These are phyloP conservation scores for Aspergillus sclerotiicarbonarius DNA, from an alignment of 495 filamentous ascomycete species.

Conservation along the genomic window DNA sequence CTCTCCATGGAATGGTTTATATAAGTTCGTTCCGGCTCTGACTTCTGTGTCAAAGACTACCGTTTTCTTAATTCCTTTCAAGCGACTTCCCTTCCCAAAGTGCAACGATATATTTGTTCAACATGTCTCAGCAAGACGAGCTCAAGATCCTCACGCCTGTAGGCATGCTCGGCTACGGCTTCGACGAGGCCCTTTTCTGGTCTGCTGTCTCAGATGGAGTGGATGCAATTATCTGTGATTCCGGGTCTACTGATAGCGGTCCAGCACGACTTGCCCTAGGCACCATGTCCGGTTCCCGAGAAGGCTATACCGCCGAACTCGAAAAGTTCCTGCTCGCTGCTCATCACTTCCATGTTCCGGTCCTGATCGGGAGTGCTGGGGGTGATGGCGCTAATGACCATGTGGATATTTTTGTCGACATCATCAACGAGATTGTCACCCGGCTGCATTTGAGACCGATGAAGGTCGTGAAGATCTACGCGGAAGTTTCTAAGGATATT, in stretches of 20 bases:
- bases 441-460: constrained; percentile 32
- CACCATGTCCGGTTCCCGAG: constrained; percentile 28
- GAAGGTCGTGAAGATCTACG: constrained; percentile 41
- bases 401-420: constrained; percentile 40
- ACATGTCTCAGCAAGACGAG: constrained; percentile 6
- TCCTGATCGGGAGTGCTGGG: constrained; percentile 48
- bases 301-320: constrained; percentile 42
- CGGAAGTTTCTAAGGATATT: constrained; percentile 30
- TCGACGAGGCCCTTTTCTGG: constrained; percentile 25
- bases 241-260: constrained; percentile 49
- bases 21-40: too few species aligned
- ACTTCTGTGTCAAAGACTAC: too few species aligned
- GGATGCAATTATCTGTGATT: constrained; percentile 48
- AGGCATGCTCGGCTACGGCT: constrained; percentile 51
- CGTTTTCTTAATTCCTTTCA: too few species aligned
- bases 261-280: constrained; percentile 45
- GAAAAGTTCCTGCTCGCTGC: constrained; percentile 30
- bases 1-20: too few species aligned
- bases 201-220: constrained; percentile 10
- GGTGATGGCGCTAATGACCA: constrained; percentile 47
- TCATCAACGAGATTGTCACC: constrained; percentile 26
- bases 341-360: constrained; percentile 28
- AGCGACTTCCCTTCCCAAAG: too few species aligned
- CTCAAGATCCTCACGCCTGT: constrained; percentile 45
- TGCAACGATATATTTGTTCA: too few species aligned